Evolutionary conservation across 2,329 filamentous ascomycete genomes (phyloP), one percentile per base, ranked within the genome.

Genomic region (Nemania sp.): DNA sequence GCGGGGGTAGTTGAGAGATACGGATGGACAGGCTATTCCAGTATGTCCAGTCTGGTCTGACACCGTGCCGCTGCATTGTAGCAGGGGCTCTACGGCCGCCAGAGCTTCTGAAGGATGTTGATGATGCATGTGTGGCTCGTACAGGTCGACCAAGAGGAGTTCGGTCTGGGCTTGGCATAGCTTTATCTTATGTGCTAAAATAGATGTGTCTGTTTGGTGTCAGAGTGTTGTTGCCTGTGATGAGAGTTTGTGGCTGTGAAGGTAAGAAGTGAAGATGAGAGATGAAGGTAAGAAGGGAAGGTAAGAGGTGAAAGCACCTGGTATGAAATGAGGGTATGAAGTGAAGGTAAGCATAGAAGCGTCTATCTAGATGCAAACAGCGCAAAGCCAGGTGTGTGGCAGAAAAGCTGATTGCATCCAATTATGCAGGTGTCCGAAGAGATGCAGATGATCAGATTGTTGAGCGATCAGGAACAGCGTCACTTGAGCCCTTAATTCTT

Each of bases 41-140:
- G 17, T 63, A 54, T 29, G 40, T 17, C 69, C 69, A 71, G 35
- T 67, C 52, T 4, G 68, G 62, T 45, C 42, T 65, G 7, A 69
- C 39, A 2, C 32, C 40, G 12, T 46, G 15, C 17, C 17, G 53
- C 46, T 40, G 17, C 60, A 48, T 48, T 2, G 5, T 65, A 37
- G 43, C 13, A 32, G n/a, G 17, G 21, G n/a, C 32, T 29, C 17
- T 39, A 21, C 39, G 39, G 37, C 18, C 35, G 18, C 15, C 11
- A 2, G 12, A n/a, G 48, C 13, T 39, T n/a, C 17, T n/a, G 21
- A 48, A 21, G 5, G 32, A 32, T 21, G 21, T 15, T 3, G 39
- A 46, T 46, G 39, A 11, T 21, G 5, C n/a, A 35, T 17, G 21
- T 25, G 42, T 10, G 48, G 49, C 5, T 40, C n/a, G 34, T 35